Conservation (phyloP, 768 basidiomycete species). For the Leccinum boreale region DNA sequence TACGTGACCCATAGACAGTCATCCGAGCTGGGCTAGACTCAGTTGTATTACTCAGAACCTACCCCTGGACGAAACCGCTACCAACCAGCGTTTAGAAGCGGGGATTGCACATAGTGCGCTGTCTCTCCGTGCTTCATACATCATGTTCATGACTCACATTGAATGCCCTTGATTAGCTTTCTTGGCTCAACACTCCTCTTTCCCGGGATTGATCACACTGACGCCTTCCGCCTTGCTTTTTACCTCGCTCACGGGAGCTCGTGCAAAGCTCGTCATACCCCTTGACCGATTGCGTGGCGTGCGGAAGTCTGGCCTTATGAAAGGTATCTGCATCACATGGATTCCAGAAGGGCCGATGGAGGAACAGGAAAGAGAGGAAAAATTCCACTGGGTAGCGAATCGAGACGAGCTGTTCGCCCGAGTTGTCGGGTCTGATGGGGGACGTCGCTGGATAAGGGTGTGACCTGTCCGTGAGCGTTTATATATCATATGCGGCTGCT, state of each 20-base stretch:
- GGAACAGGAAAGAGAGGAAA: slow-evolving; percentile 45
- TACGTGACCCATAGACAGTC: slow-evolving; percentile 26
- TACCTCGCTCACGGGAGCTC: slow-evolving; percentile 48
- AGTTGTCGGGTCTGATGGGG: slow-evolving; percentile 50
- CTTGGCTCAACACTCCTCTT: slow-evolving; percentile 53
- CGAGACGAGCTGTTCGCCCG: slow-evolving; percentile 68
- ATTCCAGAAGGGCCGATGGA: slow-evolving; percentile 21
- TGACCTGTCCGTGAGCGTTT: slow-evolving; percentile 23
- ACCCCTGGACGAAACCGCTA: background rate
- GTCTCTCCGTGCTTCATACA: background rate
- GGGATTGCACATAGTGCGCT: slow-evolving; percentile 36
- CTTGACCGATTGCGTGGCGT: slow-evolving; percentile 48
- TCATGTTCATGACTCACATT: background rate
- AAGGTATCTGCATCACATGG: slow-evolving; percentile 52
- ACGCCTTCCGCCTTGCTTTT: slow-evolving; percentile 49
- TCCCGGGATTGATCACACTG: slow-evolving; percentile 59
- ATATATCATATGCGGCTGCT: slow-evolving; percentile 5
- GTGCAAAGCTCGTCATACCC: slow-evolving; percentile 44
- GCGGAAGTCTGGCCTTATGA: slow-evolving; percentile 53
- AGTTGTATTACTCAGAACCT: background rate
- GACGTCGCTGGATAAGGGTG: slow-evolving; percentile 44
- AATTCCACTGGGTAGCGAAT: slow-evolving; percentile 55
- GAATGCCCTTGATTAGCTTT: slow-evolving; percentile 41
- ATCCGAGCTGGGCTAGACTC: background rate
- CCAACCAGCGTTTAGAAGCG: background rate